These are phyloP conservation scores for Penicillium ucsense DNA, from an alignment of 495 filamentous ascomycete species.

Conservation along the genomic window DNA sequence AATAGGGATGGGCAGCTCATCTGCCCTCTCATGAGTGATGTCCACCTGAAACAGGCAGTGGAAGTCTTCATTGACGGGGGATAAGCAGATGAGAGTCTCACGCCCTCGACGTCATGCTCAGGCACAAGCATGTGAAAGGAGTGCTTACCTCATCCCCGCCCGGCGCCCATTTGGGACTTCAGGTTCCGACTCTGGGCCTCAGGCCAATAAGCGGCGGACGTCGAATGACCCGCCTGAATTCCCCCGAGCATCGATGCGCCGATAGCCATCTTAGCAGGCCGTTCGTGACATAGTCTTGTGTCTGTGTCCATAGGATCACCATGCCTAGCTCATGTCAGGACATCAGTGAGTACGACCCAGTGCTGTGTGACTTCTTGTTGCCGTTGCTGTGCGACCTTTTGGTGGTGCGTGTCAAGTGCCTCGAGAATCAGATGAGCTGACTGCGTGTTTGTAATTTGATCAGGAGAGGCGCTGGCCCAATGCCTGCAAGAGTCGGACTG, in stretches of 20 bases:
- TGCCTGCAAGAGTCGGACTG: constrained; percentile 95
- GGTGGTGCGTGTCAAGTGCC: constrained; percentile 1
- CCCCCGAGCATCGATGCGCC: constrained; percentile 4
- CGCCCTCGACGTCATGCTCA: constrained; percentile 19
- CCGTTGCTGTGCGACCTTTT: background rate
- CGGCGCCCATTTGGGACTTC: background rate
- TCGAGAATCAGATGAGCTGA: constrained; percentile 5
- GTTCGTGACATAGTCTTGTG: background rate
- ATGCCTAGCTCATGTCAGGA: constrained; percentile 98
- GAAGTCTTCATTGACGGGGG: background rate
- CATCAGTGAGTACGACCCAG: constrained; percentile 57
- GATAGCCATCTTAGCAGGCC: background rate
- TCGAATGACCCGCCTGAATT: constrained; percentile 12
- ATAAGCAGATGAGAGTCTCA: background rate
- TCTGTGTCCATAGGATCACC: constrained; percentile 16
- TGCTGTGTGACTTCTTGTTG: background rate
- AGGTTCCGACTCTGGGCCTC: background rate
- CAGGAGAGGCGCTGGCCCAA: constrained; percentile 75
- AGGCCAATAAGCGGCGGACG: constrained; percentile 12
- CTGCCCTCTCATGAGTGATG: too few species aligned
- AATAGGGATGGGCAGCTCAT: too few species aligned
- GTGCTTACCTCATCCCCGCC: constrained; percentile 32
- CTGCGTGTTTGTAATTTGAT: constrained; percentile 1
- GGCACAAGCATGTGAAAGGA: constrained; percentile 17
- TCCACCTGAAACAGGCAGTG: too few species aligned